Evolutionary conservation across 75 land plant species (phyloP).

Genomic region (Isoetes taiwanensis): DNA sequence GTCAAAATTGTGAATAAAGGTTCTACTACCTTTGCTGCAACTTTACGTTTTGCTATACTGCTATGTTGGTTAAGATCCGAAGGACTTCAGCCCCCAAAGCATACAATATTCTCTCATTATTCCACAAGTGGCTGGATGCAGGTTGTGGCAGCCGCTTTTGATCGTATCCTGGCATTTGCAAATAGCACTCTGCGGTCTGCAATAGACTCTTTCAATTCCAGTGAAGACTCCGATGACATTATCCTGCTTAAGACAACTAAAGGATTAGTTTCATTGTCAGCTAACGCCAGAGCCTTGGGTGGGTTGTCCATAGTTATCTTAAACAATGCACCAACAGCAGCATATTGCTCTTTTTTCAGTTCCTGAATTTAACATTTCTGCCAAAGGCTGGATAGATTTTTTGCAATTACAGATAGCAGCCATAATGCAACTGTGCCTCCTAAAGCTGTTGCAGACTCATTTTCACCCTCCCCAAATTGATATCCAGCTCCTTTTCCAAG

Average conservation of each 20-base stretch:
- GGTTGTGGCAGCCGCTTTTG: conserved; percentile 73
- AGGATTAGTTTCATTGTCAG: conserved; percentile 85
- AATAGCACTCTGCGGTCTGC: conserved; percentile 80
- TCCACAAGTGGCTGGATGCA: conserved; percentile 85
- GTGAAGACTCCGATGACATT: conserved; percentile 64
- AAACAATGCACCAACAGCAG: conserved; percentile 83
- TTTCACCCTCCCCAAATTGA: too few species aligned
- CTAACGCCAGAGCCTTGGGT: conserved; percentile 79
- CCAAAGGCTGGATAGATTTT: conserved; percentile 79
- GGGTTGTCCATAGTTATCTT: conserved; percentile 69
- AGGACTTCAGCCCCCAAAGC: conserved; percentile 79
- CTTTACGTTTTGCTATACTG: conserved; percentile 69
- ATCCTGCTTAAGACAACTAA: conserved; percentile 79
- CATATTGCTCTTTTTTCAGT: conserved; percentile 82
- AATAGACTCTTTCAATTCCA: conserved; percentile 84
- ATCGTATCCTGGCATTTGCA: conserved; percentile 70
- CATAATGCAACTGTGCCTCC: conserved; percentile 61
- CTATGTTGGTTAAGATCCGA: conserved; percentile 82
- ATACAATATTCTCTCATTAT: conserved; percentile 21
- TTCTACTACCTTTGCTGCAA: conserved; percentile 81
- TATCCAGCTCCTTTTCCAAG: too few species aligned
- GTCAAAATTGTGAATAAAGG: conserved; percentile 60
- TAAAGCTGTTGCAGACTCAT: conserved; percentile 35
- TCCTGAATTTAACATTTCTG: conserved; percentile 82
- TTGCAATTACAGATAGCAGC: conserved; percentile 73